A percentile compares a stretch with the other conserved stretches of the same genome.
These are phyloP conservation scores for Primulina eburnea DNA, from an alignment of 257 asterid species.

Conservation along the genomic window DNA sequence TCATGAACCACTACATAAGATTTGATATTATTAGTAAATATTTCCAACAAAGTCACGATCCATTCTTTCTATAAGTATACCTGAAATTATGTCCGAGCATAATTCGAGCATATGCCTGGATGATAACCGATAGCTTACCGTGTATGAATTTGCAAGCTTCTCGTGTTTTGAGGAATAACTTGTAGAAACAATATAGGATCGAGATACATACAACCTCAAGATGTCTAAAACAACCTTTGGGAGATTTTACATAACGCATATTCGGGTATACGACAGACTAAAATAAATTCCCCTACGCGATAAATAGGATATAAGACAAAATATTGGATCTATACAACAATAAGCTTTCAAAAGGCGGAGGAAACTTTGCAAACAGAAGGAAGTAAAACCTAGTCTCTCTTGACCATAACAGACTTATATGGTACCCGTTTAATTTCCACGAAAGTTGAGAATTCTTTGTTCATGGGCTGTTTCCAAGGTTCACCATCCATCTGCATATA, in stretches of 20 bases:
- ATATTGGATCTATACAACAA: slow-evolving; percentile 32
- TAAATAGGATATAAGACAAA: not conserved
- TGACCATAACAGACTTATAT: slow-evolving; percentile 59
- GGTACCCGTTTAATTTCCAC: slow-evolving; percentile 65
- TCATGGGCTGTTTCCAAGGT: slow-evolving; percentile 89
- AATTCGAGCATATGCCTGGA: too few relatives aligned
- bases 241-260: too few relatives aligned
- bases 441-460: slow-evolving; percentile 59
- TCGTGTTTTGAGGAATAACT: not conserved
- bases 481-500: slow-evolving; percentile 92
- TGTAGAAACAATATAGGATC: not conserved
- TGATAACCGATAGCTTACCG: too few relatives aligned
- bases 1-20: too few relatives aligned
- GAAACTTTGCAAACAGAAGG: slow-evolving; percentile 14
- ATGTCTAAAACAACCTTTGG: not conserved
- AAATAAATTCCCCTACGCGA: slow-evolving; percentile 18
- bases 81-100: too few relatives aligned
- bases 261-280: not conserved
- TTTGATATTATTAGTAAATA: too few relatives aligned
- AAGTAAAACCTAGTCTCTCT: slow-evolving; percentile 36
- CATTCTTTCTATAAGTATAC: too few relatives aligned
- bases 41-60: too few relatives aligned
- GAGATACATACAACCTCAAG: not conserved
- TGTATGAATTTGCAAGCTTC: too few relatives aligned
- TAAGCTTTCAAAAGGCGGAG: not conserved